Evolutionary conservation across 2,329 filamentous ascomycete species (phyloP), one percentile per base, ranked within the genome.

Genomic region (Simplicillium aogashimaense): DNA sequence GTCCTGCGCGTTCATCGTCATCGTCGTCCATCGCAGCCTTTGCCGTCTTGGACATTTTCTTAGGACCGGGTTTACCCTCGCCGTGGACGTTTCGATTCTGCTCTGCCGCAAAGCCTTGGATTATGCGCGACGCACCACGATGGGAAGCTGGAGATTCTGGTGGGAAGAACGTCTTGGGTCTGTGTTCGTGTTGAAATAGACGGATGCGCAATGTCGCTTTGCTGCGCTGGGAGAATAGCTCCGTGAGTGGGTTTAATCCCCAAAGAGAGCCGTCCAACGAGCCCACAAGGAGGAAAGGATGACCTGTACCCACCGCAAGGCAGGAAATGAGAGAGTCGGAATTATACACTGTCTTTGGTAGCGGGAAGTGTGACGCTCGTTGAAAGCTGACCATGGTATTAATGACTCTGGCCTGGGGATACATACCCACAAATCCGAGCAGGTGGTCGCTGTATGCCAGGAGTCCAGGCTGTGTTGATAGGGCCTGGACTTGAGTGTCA

Each of bases 381-480:
- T 73, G 57, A 48, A 76, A 77, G 10, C 67, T 68, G 17, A 78
- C 52, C 25, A 67, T 66, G 2, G 69, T 70, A 49, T 70, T 75
- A 14, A 69, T 61, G 13, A 72, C 67, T 43, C 69, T 71, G 3
- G 70, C 67, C 0, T 70, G 71, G 3, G 74, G 72, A 50, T 70
- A 70, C 16, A 69, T 55, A 25, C 66, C 65, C 42, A 72, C 65
- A 55, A 72, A 78, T 6, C 73, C 74, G 39, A 73, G 63, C 35
- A 78, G 57, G 44, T 74, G 67, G 45, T 76, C 70, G 52, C 64
- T 70, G 66, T 74, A 79, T 15, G 63, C 59, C 13, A 78, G 59
- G 32, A 76, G 56, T 44, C 69, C 68, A 4, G 72, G 66, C 44
- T 76, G 72, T 45, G 74, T 69, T 43, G 60, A 64, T 36, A 76